phyloP scores from a whole-genome alignment of 1,284 basidiomycete genomes.

The Marasmius sp. region DNA sequence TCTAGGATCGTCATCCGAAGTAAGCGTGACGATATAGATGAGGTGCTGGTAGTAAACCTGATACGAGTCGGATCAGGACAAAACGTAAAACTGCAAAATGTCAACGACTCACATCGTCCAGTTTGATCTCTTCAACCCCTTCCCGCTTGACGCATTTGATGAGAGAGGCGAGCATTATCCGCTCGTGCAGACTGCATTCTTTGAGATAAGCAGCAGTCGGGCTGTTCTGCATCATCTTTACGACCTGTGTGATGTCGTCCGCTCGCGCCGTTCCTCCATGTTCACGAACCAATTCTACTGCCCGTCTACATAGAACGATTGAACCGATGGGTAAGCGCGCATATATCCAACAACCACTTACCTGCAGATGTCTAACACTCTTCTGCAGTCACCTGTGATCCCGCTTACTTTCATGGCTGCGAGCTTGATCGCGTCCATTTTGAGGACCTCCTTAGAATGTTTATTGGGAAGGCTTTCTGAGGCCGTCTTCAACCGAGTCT shows the following conservation, averaged over 20 bases:
- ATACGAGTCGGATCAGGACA: constrained; percentile 3
- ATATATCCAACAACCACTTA: constrained; percentile 22
- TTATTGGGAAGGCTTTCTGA: constrained; percentile 46
- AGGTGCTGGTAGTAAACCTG: constrained; percentile 71
- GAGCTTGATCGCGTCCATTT: constrained; percentile 82
- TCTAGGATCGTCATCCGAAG: constrained; percentile 47
- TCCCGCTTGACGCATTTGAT: constrained; percentile 82
- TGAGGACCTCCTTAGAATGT: constrained; percentile 54
- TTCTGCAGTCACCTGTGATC: constrained; percentile 92
- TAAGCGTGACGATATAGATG: constrained; percentile 57
- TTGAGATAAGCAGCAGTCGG: constrained; percentile 83
- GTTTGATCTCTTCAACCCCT: constrained; percentile 86
- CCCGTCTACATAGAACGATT: constrained; percentile 51
- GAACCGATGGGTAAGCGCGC: background rate
- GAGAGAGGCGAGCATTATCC: constrained; percentile 86
- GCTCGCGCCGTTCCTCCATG: constrained; percentile 60
- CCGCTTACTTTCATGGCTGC: constrained; percentile 91
- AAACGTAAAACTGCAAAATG: constrained; percentile 4
- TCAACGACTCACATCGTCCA: constrained; percentile 64
- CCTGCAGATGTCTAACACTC: constrained; percentile 93
- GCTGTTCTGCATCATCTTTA: constrained; percentile 89
- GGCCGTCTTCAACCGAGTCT: constrained; percentile 69
- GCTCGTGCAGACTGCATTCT: constrained; percentile 83
- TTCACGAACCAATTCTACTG: constrained; percentile 76
- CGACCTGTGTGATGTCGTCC: constrained; percentile 79